Evolutionary conservation across 2,329 filamentous ascomycete genomes (phyloP).

Genomic region (Pseudogymnoascus sp.): DNA sequence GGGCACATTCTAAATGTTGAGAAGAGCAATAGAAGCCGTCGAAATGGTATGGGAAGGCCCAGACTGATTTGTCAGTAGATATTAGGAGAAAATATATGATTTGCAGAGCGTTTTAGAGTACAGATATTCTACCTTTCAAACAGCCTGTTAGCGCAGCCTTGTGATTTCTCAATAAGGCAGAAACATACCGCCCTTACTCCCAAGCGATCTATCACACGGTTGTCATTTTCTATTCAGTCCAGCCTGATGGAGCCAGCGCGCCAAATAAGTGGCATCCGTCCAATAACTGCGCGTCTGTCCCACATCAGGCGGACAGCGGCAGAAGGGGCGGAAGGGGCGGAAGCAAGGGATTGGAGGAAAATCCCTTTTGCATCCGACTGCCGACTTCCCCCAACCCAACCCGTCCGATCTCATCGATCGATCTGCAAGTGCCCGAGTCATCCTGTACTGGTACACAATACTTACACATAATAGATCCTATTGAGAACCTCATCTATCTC

Average conservation of each 20-base stretch:
- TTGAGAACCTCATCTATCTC: background rate
- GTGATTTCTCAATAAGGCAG: background rate
- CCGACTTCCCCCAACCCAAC: background rate
- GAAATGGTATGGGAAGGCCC: background rate
- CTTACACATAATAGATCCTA: background rate
- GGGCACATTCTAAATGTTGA: no score
- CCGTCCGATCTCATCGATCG: constrained; percentile 3
- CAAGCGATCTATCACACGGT: background rate
- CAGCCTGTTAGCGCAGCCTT: background rate
- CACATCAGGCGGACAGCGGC: constrained; percentile 1
- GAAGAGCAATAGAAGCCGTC: background rate
- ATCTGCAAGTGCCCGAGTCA: background rate
- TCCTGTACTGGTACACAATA: background rate
- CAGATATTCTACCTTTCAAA: background rate
- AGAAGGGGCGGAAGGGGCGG: background rate
- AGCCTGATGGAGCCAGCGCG: background rate
- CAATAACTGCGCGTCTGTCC: background rate
- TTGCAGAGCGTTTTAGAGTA: background rate
- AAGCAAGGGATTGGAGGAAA: background rate
- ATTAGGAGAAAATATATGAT: background rate
- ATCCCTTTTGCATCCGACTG: background rate
- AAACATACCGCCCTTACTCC: background rate
- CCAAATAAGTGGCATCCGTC: background rate
- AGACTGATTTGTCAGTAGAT: background rate
- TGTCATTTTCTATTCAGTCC: background rate